Base-by-base conservation (phyloP, 1,139 yeast species). In the Hyphopichia pseudoburtonii region DNA sequence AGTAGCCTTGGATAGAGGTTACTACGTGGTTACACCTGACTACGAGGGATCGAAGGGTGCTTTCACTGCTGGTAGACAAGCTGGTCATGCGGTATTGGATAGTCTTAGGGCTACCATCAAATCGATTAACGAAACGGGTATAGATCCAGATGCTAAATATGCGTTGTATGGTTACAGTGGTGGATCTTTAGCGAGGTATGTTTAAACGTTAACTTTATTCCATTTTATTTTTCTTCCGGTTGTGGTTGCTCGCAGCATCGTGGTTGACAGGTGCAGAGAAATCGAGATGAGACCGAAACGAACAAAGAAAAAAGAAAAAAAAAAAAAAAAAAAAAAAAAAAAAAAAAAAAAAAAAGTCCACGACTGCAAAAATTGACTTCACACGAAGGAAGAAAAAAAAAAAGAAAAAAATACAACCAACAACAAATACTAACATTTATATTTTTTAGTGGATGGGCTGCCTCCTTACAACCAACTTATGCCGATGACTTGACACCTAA, bases 91-190 rank as follows among this genome's bases (percentile, higher is more conserved):
- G n/a, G 41, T 45, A 4, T 45, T 61, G 35, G 54, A 61, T 39
- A 42, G 56, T 2, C 40, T 60, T 12, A 42, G 56, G 23, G 65
- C 58, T 1, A 49, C 48, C 0, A 41, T 58, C 24, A 16, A 28
- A 1, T 43, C 57, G 1, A 47, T 44, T 1, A 43, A 47, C 26
- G 18, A 41, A 6, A 57, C 66, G 9, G 60, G 61, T 4, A 40
- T 60, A 22, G 31, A 44, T 5, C 10, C 41, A 1, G 41, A 48
- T 17, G 63, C 66, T 1, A 36, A 46, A 21, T 45, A 51, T 4
- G 56, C 44, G 1, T 18, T 59, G 28, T 56, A 56, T 54, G 66
- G 67, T 0, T 60, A 57, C 39, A 56, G 63, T 6, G 67, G 67
- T 19, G 66, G 66, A 0, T 40, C 58, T 1, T 39, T 60, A 12